Evolutionary conservation across 805 yeast genomes (phyloP).

Genomic region (Candida stauntonica): DNA sequence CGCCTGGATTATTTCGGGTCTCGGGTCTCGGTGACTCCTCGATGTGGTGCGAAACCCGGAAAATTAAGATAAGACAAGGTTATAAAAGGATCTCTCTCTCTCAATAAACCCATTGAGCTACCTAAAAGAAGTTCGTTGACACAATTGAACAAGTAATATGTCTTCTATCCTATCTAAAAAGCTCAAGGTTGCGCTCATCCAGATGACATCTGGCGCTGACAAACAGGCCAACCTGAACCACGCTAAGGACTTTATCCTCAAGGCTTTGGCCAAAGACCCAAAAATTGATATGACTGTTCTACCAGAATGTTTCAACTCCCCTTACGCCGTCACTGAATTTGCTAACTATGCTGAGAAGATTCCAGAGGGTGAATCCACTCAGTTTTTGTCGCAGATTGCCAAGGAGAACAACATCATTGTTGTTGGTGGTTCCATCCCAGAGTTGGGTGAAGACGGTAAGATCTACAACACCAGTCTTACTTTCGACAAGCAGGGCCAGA

Average conservation of each 20-base stretch:
- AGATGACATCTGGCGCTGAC: conserved; percentile 65
- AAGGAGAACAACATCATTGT: conserved; percentile 56
- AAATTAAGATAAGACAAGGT: too few species aligned
- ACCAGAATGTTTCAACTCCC: conserved; percentile 71
- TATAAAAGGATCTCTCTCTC: too few species aligned
- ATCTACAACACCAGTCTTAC: conserved; percentile 74
- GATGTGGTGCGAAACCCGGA: too few species aligned
- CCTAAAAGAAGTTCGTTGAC: too few species aligned
- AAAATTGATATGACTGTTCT: conserved; percentile 77
- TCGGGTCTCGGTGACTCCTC: too few species aligned
- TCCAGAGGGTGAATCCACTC: conserved; percentile 67
- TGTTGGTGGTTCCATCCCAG: conserved; percentile 95
- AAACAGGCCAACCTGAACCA: conserved; percentile 72
- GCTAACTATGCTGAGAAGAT: conserved; percentile 85
- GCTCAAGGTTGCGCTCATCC: conserved; percentile 79
- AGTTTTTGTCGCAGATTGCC: conserved; percentile 64
- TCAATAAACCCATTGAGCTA: too few species aligned
- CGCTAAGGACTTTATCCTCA: conserved; percentile 57
- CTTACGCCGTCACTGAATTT: conserved; percentile 84
- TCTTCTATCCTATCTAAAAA: conserved; percentile 34
- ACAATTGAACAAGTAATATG: conserved; percentile 11
- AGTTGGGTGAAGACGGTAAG: conserved; percentile 48
- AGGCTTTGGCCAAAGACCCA: conserved; percentile 55
- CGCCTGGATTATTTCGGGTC: too few species aligned
- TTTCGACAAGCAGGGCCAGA: conserved; percentile 69